Evolutionary conservation across 2,329 filamentous ascomycete genomes (phyloP).

Genomic region (Nothophoma quercina): DNA sequence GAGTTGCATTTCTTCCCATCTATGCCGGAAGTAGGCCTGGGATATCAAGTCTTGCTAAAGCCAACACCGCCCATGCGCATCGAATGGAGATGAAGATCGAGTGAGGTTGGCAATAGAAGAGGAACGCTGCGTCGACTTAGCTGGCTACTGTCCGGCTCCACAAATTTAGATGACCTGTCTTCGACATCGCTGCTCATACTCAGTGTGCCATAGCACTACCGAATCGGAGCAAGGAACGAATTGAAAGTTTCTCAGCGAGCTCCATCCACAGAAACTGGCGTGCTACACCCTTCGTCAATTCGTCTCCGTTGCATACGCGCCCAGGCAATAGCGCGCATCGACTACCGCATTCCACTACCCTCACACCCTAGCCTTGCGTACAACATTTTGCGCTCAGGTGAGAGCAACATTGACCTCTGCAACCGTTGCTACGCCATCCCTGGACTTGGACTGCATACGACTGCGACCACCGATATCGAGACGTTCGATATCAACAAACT

Average conservation of each 20-base stretch:
- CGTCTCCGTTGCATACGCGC: slow-evolving; percentile 32
- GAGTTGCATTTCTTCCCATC: slow-evolving; percentile 30
- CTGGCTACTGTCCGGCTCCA: not conserved
- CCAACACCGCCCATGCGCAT: not conserved
- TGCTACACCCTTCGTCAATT: slow-evolving; percentile 20
- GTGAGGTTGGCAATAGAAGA: not conserved
- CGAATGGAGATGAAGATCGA: not conserved
- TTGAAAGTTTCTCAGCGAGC: slow-evolving; percentile 24
- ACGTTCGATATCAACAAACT: slow-evolving; percentile 24
- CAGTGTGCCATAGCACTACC: slow-evolving; percentile 1
- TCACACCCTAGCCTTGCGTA: not conserved
- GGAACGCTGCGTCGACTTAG: not conserved
- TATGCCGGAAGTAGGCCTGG: slow-evolving; percentile 16
- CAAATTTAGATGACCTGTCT: no score
- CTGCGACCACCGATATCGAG: slow-evolving; percentile 13
- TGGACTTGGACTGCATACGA: slow-evolving; percentile 16
- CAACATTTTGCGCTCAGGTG: slow-evolving; percentile 7
- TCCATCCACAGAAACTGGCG: slow-evolving; percentile 6
- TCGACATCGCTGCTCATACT: not conserved
- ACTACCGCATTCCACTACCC: slow-evolving; percentile 18
- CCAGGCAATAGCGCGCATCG: slow-evolving; percentile 22
- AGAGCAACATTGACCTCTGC: slow-evolving; percentile 27
- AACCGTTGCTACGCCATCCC: slow-evolving; percentile 30
- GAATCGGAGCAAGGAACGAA: not conserved
- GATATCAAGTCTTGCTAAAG: slow-evolving; percentile 2